A percentile compares a stretch with the other conserved stretches of the same genome.
These are phyloP conservation scores for Bothriochloa decipiens DNA, from an alignment of 176 grass and related monocot species.

Conservation along the genomic window DNA sequence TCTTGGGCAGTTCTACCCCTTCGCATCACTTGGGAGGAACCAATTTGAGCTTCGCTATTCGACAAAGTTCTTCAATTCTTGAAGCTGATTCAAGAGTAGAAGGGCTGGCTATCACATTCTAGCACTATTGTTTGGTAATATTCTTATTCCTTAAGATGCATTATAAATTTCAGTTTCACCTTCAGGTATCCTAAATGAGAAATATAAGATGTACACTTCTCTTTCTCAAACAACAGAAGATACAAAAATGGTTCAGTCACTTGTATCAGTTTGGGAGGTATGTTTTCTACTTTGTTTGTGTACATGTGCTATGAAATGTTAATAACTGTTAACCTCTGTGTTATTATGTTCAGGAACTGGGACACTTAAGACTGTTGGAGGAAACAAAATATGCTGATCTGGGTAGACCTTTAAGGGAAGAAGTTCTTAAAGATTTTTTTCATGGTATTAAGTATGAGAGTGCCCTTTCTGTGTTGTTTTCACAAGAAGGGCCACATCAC, in stretches of 20 bases:
- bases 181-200: conserved; percentile 91
- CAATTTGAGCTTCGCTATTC: conserved; percentile 36
- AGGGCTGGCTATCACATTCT: conserved; percentile 51
- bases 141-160: conserved; percentile 35
- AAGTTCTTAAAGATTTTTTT: conserved; percentile 67
- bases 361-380: conserved; percentile 55
- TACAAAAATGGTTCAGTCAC: conserved; percentile 93
- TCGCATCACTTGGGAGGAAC: conserved; percentile 36
- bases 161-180: conserved; percentile 38
- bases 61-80: conserved; percentile 90
- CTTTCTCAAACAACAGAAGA: conserved; percentile 77
- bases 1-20: conserved; percentile 53
- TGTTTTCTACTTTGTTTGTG: conserved; percentile 37
- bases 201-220: conserved; percentile 80
- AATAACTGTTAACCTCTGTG: conserved; percentile 29
- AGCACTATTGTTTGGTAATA: conserved; percentile 37
- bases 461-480: conserved; percentile 65
- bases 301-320: conserved; percentile 37
- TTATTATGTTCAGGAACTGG: conserved; percentile 58
- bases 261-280: conserved; percentile 91
- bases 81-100: conserved; percentile 84
- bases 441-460: conserved; percentile 63
- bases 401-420: conserved; percentile 57
- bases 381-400: conserved; percentile 50
- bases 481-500: conserved; percentile 43